Conservation (phyloP, 106 monocot species). For the Allium cepa region DNA sequence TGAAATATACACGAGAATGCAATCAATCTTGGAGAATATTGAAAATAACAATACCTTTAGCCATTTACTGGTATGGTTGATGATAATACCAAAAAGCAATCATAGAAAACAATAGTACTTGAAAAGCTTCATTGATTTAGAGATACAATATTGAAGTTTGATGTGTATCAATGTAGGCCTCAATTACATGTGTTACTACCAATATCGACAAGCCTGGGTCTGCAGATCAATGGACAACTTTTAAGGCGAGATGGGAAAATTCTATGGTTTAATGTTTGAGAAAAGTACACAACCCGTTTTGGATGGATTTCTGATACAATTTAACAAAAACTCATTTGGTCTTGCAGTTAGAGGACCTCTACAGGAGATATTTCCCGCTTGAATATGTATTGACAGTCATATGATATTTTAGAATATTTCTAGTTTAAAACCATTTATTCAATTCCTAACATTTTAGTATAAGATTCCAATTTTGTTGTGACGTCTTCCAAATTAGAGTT, state of each 20-base stretch:
- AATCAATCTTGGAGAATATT: no score
- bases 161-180: conserved; percentile 25
- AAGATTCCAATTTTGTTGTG: no score
- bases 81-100: no score
- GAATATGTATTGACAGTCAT: no score
- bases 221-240: conserved; percentile 91
- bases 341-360: conserved; percentile 73
- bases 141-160: no score
- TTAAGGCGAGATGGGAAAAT: conserved; percentile 74
- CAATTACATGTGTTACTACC: conserved; percentile 75
- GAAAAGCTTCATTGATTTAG: no score
- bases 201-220: conserved; percentile 77
- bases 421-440: background rate
- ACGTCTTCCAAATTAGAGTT: no score
- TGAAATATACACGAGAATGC: no score
- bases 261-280: conserved; percentile 70
- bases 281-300: conserved; percentile 54
- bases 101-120: no score
- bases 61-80: no score
- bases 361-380: conserved; percentile 30
- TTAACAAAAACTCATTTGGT: conserved; percentile 97
- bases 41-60: no score
- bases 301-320: conserved; percentile 99
- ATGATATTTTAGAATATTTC: background rate
- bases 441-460: background rate